Base-by-base conservation (phyloP, 2,329 filamentous ascomycete species). In the Sarocladium oryzae region DNA sequence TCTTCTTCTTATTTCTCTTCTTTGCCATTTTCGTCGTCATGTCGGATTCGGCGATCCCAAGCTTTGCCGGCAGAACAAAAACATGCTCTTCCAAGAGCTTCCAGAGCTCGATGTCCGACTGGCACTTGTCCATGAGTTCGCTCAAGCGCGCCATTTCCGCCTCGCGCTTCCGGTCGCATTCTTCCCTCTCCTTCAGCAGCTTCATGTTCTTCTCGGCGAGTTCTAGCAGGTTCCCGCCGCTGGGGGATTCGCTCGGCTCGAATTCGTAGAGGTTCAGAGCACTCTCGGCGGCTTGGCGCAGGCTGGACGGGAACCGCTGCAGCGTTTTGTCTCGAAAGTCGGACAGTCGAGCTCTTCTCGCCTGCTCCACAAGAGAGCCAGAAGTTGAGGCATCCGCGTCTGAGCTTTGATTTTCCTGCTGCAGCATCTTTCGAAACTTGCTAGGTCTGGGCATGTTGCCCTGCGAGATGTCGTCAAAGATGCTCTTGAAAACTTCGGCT, bases 91-190 rank as follows among this genome's bases (percentile, higher is more conserved):
- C 80, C 62, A 91, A 71, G 2, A 85, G 65, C 6, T 79, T 64
- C 85, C 86, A 90, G 9, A 89, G 70, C 49, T 81, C 78, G 18
- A 75, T 67, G 57, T 91, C 87, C 1, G 79, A 79, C 53, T 69
- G 57, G 16, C 82, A 82, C 2, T 59, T 62, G 10, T 69, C 65
- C 69, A 91, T 77, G 35, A 79, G 59, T 5, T 57, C 55, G 55
- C 79, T 75, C 8, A 89, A 73, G 9, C 79, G 69, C 23, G 60
- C 57, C 43, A 74, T 71, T 61, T 85, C 81, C 6, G 68, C 57
- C 9, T 65, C 60, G 9, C 75, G 67, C 24, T 67, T 61, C 2
- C 62, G 59, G 45, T 74, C 69, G 20, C 71, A 61, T 7, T 53
- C 57, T 2, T 54, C 56, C 49, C 63, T 60, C 52, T 74, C 69